Evolutionary conservation across 225 moss, liverwort and hornwort genomes (phyloP), one percentile per base, ranked within the genome.

Genomic region (Rhytidiadelphus loreus): DNA sequence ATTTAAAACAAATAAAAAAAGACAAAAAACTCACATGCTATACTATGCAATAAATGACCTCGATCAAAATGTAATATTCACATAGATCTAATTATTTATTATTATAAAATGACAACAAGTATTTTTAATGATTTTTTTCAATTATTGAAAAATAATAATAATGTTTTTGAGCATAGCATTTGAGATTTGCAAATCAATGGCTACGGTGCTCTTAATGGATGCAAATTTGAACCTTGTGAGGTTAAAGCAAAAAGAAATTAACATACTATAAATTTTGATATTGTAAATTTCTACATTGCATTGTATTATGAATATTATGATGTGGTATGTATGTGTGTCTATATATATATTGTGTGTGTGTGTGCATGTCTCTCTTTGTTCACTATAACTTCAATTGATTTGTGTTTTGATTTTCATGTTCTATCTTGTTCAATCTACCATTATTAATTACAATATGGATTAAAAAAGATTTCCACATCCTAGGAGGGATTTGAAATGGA

Each of bases 171-270:
- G 3, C 3, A 53, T 77, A 52, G 14, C 6, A 77, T 35, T 23
- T 53, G 24, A 77, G 10, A 37, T 35, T 0, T 77, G 0, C 24
- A 52, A 35, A 23, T 35, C 15, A 53, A 55, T 55, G 16, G 2
- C 4, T 37, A 24, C 7, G 1, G 6, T 24, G 37, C 35, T 35
- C 37, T 37, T 53, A 77, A 55, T 12, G 9, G 8, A 35, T 76
- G 8, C 3, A 21, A 35, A 21, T 35, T 77, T 37, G 0, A 53
- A 76, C 8, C 8, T 35, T 52, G 8, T 0, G 2, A 52, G 3
- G 21, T 19, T 33, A 30, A 74, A 46, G 46, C 46, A 19, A 75
- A 75, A 74, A 43, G 28, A 4, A 75, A 50, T 20, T 46, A 32
- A 19, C 1, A 13, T 32, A 75, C 5, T 50, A 32, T 72, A 28